Evolutionary conservation across 495 filamentous ascomycete genomes (phyloP), one percentile per base, ranked within the genome.

Genomic region (Xylaria castorea): DNA sequence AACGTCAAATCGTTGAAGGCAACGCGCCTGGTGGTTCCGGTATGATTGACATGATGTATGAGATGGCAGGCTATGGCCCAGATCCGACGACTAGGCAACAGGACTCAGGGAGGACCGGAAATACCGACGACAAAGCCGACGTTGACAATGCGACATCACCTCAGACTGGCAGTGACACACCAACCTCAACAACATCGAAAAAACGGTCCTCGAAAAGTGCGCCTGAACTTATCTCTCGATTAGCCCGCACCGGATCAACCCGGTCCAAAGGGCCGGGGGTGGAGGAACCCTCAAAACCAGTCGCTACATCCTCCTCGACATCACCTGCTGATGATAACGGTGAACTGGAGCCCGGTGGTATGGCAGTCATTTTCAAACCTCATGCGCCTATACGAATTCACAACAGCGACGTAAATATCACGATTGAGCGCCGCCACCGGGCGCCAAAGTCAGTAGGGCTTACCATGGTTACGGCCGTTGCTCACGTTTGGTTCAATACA

Each of bases 401-500:
- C 2, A 92, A 89, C 48, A 92, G 89, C 71, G 96, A 99, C 77
- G 85, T 98, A 74, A 97, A 97, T 80, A 93, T 99, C 75, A 91
- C 92, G 73, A 88, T 98, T 61, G 94, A 97, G 78, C 88, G 93
- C 20, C 76, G 84, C 25, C 84, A 83, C 72, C 89, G 93, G 61
- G 93, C 91, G 66, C 93, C 92, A 76, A 90, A 89, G 20, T 88
- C 89, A 1, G 92, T 93, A 81, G 92, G 92, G 6, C 89, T 93
- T 74, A 92, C 93, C 5, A 92, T 98, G 90, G 94, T 97, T 11
- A 98, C 95, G 5, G 90, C 94, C 0, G 91, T 98, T 46, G 94
- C 95, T 1, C 94, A 98, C 71, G 92, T 97, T 40, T 99, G 96
- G 96, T 97, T 97, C 83, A 99, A 99, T 76, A 83, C 91, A 3